A percentile compares a stretch with the other conserved stretches of the same genome.
Evolutionary conservation across 768 basidiomycete genomes (phyloP).

Genomic region (Paxillus ammoniavirescens): DNA sequence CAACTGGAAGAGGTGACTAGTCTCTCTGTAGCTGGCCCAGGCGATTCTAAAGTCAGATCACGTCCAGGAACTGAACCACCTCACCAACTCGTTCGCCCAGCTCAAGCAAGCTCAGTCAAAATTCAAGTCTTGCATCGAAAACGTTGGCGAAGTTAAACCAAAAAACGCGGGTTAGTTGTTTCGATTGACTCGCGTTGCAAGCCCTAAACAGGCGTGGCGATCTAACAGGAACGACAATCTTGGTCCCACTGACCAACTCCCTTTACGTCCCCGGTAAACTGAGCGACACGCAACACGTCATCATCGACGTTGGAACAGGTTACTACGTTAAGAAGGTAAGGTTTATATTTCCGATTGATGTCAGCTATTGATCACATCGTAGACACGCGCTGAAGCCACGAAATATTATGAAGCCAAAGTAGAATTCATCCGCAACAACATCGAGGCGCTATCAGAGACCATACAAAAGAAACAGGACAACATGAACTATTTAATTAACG

Average conservation of each 20-base stretch:
- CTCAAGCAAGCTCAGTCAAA: slow-evolving; percentile 92
- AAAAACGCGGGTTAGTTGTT: slow-evolving; percentile 54
- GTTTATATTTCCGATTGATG: slow-evolving; percentile 8
- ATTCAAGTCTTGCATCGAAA: slow-evolving; percentile 85
- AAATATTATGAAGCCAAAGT: slow-evolving; percentile 83
- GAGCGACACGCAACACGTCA: slow-evolving; percentile 77
- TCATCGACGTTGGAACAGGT: slow-evolving; percentile 94
- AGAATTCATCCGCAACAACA: slow-evolving; percentile 76
- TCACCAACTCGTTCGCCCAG: slow-evolving; percentile 89
- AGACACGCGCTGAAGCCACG: slow-evolving; percentile 80
- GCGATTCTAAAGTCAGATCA: slow-evolving; percentile 2
- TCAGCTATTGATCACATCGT: slow-evolving; percentile 7
- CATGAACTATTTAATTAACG: slow-evolving; percentile 66
- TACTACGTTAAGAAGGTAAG: slow-evolving; percentile 93
- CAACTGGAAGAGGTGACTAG: slow-evolving; percentile 84
- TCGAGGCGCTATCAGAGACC: slow-evolving; percentile 85
- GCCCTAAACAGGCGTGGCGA: not conserved
- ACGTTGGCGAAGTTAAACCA: slow-evolving; percentile 70
- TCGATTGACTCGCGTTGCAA: not conserved
- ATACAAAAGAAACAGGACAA: slow-evolving; percentile 92
- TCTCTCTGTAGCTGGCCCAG: not conserved
- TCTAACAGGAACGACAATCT: slow-evolving; percentile 72
- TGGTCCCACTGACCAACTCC: slow-evolving; percentile 93
- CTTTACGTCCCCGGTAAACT: slow-evolving; percentile 94
- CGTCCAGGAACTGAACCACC: slow-evolving; percentile 82